Evolutionary conservation across 495 filamentous ascomycete genomes (phyloP).

Genomic region (Mytilinidion resinicola): DNA sequence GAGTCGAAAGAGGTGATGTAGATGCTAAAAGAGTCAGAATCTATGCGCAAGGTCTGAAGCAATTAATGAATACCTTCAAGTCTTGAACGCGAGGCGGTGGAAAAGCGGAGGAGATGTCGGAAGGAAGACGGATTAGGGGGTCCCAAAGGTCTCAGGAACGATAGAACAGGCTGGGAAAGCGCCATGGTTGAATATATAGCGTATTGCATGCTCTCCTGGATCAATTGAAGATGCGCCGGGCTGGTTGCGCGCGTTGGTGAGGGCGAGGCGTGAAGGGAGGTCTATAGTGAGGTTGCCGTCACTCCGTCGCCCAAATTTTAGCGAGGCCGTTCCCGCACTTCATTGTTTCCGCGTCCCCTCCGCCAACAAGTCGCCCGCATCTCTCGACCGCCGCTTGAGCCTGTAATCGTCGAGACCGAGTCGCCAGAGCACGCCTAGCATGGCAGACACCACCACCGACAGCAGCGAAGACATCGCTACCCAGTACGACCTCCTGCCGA

Average conservation of each 20-base stretch:
- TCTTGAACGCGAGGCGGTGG: constrained; percentile 22
- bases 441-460: constrained; percentile 49
- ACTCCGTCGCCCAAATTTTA: neutral
- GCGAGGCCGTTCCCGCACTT: neutral
- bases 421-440: constrained; percentile 22
- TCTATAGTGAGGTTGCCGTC: neutral
- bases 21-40: constrained; percentile 8
- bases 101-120: constrained; percentile 33
- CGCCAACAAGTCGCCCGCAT: constrained; percentile 1
- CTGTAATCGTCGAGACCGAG: neutral
- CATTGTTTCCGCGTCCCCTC: neutral
- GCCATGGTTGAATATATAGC: constrained; percentile 22
- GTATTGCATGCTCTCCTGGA: neutral
- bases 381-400: neutral
- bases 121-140: constrained; percentile 25
- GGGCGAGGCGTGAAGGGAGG: neutral
- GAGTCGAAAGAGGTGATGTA: neutral
- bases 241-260: neutral
- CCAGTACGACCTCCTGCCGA: constrained; percentile 77
- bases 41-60: neutral
- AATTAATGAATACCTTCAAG: constrained; percentile 19
- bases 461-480: constrained; percentile 49
- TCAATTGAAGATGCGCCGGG: neutral
- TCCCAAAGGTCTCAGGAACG: constrained; percentile 34
- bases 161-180: constrained; percentile 18